Base-by-base conservation (phyloP, 2,329 filamentous ascomycete species). In the Alternaria gansuensis region DNA sequence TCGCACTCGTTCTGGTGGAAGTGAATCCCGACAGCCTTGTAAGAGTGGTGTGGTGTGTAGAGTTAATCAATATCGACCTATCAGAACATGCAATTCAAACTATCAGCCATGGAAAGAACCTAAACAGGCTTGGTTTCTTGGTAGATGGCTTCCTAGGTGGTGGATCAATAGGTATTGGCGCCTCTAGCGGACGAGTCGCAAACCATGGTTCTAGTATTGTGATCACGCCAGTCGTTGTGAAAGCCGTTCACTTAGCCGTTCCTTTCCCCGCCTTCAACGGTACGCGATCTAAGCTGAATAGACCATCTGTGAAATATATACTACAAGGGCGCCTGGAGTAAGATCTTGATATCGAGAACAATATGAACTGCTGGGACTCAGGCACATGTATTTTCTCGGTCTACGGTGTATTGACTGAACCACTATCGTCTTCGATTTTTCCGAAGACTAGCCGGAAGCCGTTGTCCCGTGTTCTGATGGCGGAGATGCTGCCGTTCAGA, bases 401-500 rank as follows among this genome's bases (percentile, higher is more conserved):
- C 24, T 36, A 31, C 29, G 58, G 39, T 53, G 36, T 41, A 37
- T 44, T 43, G 49, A 26, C 40, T 49, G 23, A 39, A 36, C 54
- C 24, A 23, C 11, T 39, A n/a, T 48, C 44, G 44, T 31, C 11
- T 34, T 39, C 26, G 17, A 41, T 33, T 23, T 10, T 39, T 46
- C 55, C 53, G 55, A 51, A 53, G 57, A 57, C 37, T 37, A 54
- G 39, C 62, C 54, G 49, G 46, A 62, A 60, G 10, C 33, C 52
- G 54, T 62, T 62, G 48, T 49, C 23, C 41, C 49, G 28, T 54
- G 36, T 34, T 28, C 49, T 54, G 53, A 37, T 31, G 28, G 34
- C 62, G 60, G 62, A 51, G 31, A 46, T 63, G 23, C 54, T 65
- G 11, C 62, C 54, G 26, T 50, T 65, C 57, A 53, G 60, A 51